These are phyloP conservation scores for Sporothrix euskadiensis DNA, from an alignment of 2,329 filamentous ascomycete genomes.

Conservation along the genomic window DNA sequence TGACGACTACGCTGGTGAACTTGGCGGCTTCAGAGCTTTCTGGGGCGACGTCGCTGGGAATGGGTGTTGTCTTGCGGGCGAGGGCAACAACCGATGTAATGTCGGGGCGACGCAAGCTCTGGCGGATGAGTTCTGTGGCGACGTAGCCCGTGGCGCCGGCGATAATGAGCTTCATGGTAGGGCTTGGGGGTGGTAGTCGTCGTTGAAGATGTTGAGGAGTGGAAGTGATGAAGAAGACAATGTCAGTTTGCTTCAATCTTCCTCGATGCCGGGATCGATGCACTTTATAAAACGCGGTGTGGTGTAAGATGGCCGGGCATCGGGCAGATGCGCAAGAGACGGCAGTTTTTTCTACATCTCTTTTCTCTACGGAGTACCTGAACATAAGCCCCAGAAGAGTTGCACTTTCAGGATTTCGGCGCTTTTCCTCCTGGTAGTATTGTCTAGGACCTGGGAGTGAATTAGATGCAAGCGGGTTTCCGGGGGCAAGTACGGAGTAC, in stretches of 20 bases:
- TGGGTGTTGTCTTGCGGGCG: conserved; percentile 41
- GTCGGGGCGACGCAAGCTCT: conserved; percentile 41
- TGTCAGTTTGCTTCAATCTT: neutral
- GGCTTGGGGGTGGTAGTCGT: neutral
- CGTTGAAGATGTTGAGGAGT: neutral
- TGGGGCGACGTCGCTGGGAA: conserved; percentile 33
- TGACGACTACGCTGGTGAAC: conserved; percentile 43
- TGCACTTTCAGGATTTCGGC: too few species aligned
- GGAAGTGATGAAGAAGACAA: neutral
- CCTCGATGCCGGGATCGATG: too few species aligned
- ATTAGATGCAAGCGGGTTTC: too few species aligned
- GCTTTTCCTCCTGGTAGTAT: too few species aligned
- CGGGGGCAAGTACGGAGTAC: too few species aligned
- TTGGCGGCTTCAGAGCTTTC: conserved; percentile 40
- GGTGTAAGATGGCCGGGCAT: too few species aligned
- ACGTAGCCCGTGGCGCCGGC: conserved; percentile 48
- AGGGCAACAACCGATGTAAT: conserved; percentile 47
- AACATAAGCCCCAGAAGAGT: too few species aligned
- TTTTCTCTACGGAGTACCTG: too few species aligned
- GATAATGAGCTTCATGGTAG: conserved; percentile 48
- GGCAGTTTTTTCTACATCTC: too few species aligned
- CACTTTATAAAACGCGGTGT: too few species aligned
- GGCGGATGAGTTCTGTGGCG: conserved; percentile 47
- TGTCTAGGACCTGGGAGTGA: too few species aligned
- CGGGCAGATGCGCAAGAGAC: too few species aligned